Evolutionary conservation across 2,329 filamentous ascomycete species (phyloP), one percentile per base, ranked within the genome.

Genomic region (Nemania sp.): DNA sequence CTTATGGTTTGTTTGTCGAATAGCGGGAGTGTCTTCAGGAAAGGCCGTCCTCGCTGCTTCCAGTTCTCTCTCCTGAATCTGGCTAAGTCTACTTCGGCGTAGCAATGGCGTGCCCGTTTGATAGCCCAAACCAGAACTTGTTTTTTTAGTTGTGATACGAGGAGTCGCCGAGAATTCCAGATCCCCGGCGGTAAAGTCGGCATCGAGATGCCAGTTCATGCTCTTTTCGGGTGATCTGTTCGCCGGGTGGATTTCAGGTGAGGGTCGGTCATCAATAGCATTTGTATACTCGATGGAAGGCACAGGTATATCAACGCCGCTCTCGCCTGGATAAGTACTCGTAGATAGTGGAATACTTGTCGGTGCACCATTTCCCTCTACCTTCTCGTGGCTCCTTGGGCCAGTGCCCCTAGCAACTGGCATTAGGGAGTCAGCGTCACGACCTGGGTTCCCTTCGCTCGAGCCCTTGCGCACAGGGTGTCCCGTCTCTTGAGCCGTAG

Each of bases 131-230:
- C 62, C 17, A 51, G 64, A 40, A 32, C 25, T 62, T 13, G 57
- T 63, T 48, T 68, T 77, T 71, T 66, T 72, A 20, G 78, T 72
- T 29, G 71, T 75, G 53, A 86, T 77, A 34, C 81, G 79, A n/a
- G 83, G 83, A 62, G 83, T 86, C 63, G 81, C 77, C 0, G 84
- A 86, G 35, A 83, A 69, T 59, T 85, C 82, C 40, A 86, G 60
- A 59, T 86, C 83, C 43, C 79, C 78, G 11, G 79, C 83, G 0
- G 84, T 86, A 64, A 87, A 85, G 56, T 87, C 84, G 5, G 80
- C 79, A 35, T 86, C 83, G 6, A 84, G 71, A 57, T 85, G 75
- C 83, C 83, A 87, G 7, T 78, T 80, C 58, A 80, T 83, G 65
- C 79, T 81, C 70, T 82, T 84, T 53, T 81, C 79, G 0, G 83